A percentile compares a stretch with the other conserved stretches of the same genome.
Conservation (phyloP, 1,284 basidiomycete genomes). For the Mycena citricolor region DNA sequence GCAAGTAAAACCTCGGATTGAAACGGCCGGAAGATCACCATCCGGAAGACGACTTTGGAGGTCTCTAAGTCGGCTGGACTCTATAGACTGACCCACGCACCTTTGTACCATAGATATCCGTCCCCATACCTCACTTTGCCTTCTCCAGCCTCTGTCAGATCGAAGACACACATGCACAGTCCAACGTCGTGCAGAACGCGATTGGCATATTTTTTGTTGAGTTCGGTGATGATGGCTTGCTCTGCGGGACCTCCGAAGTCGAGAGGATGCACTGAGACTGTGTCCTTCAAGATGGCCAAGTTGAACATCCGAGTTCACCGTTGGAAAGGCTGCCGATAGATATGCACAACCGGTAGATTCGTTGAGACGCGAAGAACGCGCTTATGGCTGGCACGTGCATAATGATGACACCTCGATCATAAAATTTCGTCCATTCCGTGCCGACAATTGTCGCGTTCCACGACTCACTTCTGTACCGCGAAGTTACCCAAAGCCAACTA, state of each 20-base stretch:
- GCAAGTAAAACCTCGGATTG: slow-evolving; percentile 87
- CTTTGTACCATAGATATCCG: slow-evolving; percentile 92
- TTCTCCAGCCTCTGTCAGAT: slow-evolving; percentile 83
- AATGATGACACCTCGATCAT: no score
- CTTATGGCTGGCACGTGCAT: no score
- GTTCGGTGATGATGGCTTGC: slow-evolving; percentile 72
- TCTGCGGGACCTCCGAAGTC: slow-evolving; percentile 73
- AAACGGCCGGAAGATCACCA: slow-evolving; percentile 93
- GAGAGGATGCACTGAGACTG: slow-evolving; percentile 74
- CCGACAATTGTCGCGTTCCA: no score
- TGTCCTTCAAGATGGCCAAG: slow-evolving; percentile 48
- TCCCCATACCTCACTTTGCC: slow-evolving; percentile 95
- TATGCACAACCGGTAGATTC: no score
- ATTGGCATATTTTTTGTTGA: slow-evolving; percentile 95
- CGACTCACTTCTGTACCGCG: no score
- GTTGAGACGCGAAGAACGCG: no score
- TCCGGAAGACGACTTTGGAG: slow-evolving; percentile 76
- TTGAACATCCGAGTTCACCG: slow-evolving; percentile 25
- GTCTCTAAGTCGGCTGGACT: slow-evolving; percentile 12
- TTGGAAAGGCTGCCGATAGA: no score
- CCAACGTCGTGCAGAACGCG: slow-evolving; percentile 91
- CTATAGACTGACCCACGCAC: slow-evolving; percentile 41
- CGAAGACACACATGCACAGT: slow-evolving; percentile 86
- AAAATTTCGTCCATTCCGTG: no score
- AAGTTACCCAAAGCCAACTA: no score